These are phyloP conservation scores for Debaryomyces prosopidis DNA, from an alignment of 805 yeast genomes.

Conservation along the genomic window DNA sequence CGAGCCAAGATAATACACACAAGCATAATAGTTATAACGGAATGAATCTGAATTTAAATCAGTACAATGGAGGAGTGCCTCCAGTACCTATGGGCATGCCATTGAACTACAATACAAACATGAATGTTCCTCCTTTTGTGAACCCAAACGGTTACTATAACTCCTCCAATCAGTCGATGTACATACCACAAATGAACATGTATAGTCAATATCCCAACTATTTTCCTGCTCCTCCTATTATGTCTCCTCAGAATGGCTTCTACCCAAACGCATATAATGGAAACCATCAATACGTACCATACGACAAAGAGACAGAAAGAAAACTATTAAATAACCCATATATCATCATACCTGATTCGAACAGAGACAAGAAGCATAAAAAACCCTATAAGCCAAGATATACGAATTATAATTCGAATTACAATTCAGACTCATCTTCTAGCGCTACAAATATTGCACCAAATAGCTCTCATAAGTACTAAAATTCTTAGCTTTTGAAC, in stretches of 20 bases:
- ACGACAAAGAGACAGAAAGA: slow-evolving; percentile 27
- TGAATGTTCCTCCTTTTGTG: neutral
- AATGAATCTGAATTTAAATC: neutral
- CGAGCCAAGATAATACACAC: neutral
- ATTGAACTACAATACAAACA: neutral
- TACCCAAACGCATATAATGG: slow-evolving; percentile 1
- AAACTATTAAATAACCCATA: slow-evolving; percentile 28
- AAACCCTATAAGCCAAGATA: slow-evolving; percentile 1
- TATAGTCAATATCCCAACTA: neutral
- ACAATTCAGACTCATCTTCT: neutral
- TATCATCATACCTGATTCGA: slow-evolving; percentile 26
- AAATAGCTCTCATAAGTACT: too few relatives aligned
- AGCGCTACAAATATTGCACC: too few relatives aligned
- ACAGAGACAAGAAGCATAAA: slow-evolving; percentile 5
- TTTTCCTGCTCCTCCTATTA: slow-evolving; percentile 4
- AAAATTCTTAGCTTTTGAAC: too few relatives aligned
- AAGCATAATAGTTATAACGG: neutral
- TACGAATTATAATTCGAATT: neutral
- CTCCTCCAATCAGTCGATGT: neutral
- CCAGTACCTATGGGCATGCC: slow-evolving; percentile 4
- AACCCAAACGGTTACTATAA: neutral
- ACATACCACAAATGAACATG: neutral
- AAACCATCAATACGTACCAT: slow-evolving; percentile 8
- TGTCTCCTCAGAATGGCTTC: slow-evolving; percentile 3
- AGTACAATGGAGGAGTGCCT: neutral